Evolutionary conservation across 495 filamentous ascomycete species (phyloP).

Genomic region (Neurospora cerealis): DNA sequence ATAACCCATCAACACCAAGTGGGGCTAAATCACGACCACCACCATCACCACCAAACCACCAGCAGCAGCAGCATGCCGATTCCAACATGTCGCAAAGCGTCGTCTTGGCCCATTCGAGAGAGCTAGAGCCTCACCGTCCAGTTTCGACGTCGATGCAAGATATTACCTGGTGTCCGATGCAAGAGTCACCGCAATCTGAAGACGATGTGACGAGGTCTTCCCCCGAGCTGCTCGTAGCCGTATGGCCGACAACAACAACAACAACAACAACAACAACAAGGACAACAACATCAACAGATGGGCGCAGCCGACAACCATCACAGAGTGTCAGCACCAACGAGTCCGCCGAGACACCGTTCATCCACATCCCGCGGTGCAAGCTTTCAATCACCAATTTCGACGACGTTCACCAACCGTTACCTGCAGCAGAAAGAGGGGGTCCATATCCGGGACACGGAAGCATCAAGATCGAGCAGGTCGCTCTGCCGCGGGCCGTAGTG

Average conservation of each 20-base stretch:
- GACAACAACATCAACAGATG: background rate
- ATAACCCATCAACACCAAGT: background rate
- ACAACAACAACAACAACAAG: too few relatives aligned
- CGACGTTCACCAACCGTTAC: background rate
- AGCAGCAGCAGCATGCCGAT: background rate
- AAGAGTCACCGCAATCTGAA: background rate
- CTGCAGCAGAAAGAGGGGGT: background rate
- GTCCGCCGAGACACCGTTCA: conserved; percentile 1
- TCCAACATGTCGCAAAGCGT: background rate
- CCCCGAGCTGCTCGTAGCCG: background rate
- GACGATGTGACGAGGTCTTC: background rate
- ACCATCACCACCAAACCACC: background rate
- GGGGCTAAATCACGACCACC: background rate
- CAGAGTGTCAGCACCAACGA: background rate
- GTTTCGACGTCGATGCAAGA: background rate
- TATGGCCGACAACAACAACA: background rate
- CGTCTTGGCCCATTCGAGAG: background rate
- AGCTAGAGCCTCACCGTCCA: background rate
- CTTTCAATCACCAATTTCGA: conserved; percentile 7
- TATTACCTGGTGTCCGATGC: background rate
- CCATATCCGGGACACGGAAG: background rate
- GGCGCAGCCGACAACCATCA: background rate
- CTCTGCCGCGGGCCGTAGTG: conserved; percentile 11
- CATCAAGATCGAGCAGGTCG: conserved; percentile 11
- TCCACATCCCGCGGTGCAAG: conserved; percentile 18